Percentiles rank a stretch among this genome's conserved stretches.
Evolutionary conservation across 2,329 filamentous ascomycete species (phyloP).

Genomic region (Penicillium glabrum): DNA sequence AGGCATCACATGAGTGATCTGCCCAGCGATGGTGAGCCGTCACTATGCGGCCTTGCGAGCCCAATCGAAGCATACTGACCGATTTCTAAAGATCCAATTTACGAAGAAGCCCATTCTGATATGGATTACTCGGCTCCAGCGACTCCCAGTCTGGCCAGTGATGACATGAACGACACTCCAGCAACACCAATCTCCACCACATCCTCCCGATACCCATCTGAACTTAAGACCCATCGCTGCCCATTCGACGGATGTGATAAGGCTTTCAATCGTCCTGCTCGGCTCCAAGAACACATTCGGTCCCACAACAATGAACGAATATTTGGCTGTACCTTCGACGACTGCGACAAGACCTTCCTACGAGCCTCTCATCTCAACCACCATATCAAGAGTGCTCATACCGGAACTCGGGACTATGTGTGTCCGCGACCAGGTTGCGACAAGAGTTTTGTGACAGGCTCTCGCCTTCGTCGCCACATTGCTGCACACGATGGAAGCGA

Average conservation of each 20-base stretch:
- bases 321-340: slow-evolving; percentile 68
- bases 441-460: slow-evolving; percentile 79
- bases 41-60: slow-evolving; percentile 3
- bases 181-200: slow-evolving; percentile 53
- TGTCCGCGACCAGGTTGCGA: slow-evolving; percentile 73
- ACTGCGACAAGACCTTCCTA: slow-evolving; percentile 80
- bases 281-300: slow-evolving; percentile 75
- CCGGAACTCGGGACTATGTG: slow-evolving; percentile 65
- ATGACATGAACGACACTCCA: slow-evolving; percentile 47
- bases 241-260: slow-evolving; percentile 73
- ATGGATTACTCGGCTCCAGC: slow-evolving; percentile 31
- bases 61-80: slow-evolving; percentile 19
- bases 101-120: slow-evolving; percentile 36
- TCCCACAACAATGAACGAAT: slow-evolving; percentile 84
- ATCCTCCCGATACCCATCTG: slow-evolving; percentile 57
- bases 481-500: slow-evolving; percentile 77
- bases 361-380: slow-evolving; percentile 83
- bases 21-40: slow-evolving; percentile 30
- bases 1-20: slow-evolving; percentile 28
- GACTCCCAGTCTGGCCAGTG: slow-evolving; percentile 28
- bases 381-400: slow-evolving; percentile 81
- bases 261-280: slow-evolving; percentile 82
- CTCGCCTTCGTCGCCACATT: slow-evolving; percentile 72
- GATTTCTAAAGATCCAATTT: slow-evolving; percentile 37
- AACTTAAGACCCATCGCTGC: slow-evolving; percentile 75